These are phyloP conservation scores for Candida coquimbonensis DNA, from an alignment of 805 yeast species.

Conservation along the genomic window DNA sequence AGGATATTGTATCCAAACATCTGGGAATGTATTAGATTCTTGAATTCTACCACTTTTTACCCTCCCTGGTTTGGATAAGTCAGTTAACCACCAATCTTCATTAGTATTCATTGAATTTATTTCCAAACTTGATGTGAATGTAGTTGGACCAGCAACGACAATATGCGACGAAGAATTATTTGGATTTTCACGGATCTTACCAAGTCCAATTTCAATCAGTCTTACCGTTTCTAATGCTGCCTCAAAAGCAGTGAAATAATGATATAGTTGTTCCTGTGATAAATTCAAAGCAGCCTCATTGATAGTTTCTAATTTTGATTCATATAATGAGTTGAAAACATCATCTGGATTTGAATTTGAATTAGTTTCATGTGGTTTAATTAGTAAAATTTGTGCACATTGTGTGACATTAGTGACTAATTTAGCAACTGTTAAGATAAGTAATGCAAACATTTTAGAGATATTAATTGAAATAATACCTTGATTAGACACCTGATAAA, in stretches of 20 bases:
- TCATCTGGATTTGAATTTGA: constrained; percentile 22
- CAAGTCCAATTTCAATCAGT: constrained; percentile 34
- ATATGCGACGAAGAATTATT: constrained; percentile 13
- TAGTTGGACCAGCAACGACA: constrained; percentile 26
- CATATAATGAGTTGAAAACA: constrained; percentile 21
- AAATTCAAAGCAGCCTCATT: constrained; percentile 9
- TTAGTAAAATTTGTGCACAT: constrained; percentile 29
- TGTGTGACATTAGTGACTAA: constrained; percentile 24
- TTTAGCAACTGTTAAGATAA: constrained; percentile 25
- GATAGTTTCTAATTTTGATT: constrained; percentile 18
- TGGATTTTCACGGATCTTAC: constrained; percentile 24
- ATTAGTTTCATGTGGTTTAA: constrained; percentile 28
- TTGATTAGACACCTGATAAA: constrained; percentile 20
- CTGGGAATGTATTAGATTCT: constrained; percentile 23
- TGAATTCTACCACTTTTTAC: constrained; percentile 16
- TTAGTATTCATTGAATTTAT: constrained; percentile 15
- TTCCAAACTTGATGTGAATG: constrained; percentile 20
- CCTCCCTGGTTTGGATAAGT: constrained; percentile 18
- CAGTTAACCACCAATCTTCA: constrained; percentile 23
- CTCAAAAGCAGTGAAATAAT: constrained; percentile 25
- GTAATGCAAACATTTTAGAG: constrained; percentile 26
- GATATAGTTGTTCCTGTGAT: constrained; percentile 23
- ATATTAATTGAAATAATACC: constrained; percentile 29
- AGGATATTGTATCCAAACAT: constrained; percentile 36
- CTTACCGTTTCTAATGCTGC: constrained; percentile 27